phyloP scores from a whole-genome alignment of 495 filamentous ascomycete genomes.

The Hyaloscypha variabilis region DNA sequence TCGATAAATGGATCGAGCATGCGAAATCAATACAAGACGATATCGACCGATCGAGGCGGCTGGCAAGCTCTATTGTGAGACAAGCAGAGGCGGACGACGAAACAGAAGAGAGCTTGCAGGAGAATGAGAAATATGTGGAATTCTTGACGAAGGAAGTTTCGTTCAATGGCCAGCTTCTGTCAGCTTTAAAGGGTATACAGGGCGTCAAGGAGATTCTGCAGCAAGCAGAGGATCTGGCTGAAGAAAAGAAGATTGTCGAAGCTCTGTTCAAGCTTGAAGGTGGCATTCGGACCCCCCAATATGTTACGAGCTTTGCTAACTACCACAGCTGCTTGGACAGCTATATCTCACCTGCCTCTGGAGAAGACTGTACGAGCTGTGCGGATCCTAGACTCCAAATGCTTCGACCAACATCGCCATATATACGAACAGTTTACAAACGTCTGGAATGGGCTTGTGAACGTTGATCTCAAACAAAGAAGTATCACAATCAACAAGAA shows the following conservation, averaged over 20 bases:
- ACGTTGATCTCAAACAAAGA: slow-evolving; percentile 50
- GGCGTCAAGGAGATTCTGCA: slow-evolving; percentile 52
- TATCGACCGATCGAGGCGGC: slow-evolving; percentile 70
- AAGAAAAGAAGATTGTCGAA: slow-evolving; percentile 50
- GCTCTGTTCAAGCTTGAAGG: slow-evolving; percentile 54
- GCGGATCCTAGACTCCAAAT: slow-evolving; percentile 48
- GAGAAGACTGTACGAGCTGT: slow-evolving; percentile 51
- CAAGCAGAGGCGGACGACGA: slow-evolving; percentile 66
- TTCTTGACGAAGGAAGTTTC: slow-evolving; percentile 74
- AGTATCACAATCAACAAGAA: slow-evolving; percentile 49
- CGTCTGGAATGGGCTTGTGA: slow-evolving; percentile 55
- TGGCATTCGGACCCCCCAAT: slow-evolving; percentile 21
- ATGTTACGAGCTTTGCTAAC: background rate
- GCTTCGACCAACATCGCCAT: slow-evolving; percentile 53
- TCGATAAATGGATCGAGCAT: slow-evolving; percentile 82
- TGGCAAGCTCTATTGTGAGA: slow-evolving; percentile 74
- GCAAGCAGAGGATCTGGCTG: slow-evolving; percentile 50
- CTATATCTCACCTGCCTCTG: slow-evolving; percentile 44
- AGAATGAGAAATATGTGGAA: slow-evolving; percentile 68
- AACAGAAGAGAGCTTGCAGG: slow-evolving; percentile 47
- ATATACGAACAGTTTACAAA: slow-evolving; percentile 62
- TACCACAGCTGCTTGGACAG: slow-evolving; percentile 38
- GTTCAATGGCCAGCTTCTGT: slow-evolving; percentile 72
- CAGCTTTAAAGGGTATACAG: slow-evolving; percentile 62
- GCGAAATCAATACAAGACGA: slow-evolving; percentile 83